phyloP scores from a whole-genome alignment of 495 filamentous ascomycete genomes.

The Penicillium angulare region DNA sequence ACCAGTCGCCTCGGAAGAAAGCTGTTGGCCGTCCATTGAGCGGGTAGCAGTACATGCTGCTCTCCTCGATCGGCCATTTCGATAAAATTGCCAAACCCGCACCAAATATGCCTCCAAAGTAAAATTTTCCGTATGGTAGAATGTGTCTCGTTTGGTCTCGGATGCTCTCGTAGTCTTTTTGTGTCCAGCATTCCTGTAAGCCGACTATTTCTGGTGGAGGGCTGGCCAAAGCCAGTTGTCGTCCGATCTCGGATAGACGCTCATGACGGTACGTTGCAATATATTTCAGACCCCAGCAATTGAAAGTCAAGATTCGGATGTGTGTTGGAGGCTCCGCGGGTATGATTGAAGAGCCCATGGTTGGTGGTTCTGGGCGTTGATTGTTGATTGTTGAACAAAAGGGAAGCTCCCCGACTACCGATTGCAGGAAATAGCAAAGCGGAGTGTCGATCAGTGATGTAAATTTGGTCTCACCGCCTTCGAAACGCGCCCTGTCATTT shows the following conservation, averaged over 20 bases:
- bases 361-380: not conserved
- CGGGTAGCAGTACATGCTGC: constrained; percentile 81
- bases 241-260: constrained; percentile 81
- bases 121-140: constrained; percentile 94
- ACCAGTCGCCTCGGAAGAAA: constrained; percentile 91
- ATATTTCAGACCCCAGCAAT: constrained; percentile 96
- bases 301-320: constrained; percentile 79
- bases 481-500: constrained; percentile 16
- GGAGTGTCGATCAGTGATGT: constrained; percentile 12
- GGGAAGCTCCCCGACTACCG: too few species aligned
- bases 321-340: constrained; percentile 26
- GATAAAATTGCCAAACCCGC: constrained; percentile 91
- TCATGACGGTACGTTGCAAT: constrained; percentile 75
- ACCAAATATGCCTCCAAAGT: constrained; percentile 84
- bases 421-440: not conserved
- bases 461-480: constrained; percentile 14
- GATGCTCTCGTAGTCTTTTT: constrained; percentile 84
- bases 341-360: constrained; percentile 19
- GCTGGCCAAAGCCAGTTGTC: constrained; percentile 61
- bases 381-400: too few species aligned
- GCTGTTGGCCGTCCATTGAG: constrained; percentile 91
- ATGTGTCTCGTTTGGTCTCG: constrained; percentile 69
- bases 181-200: constrained; percentile 94
- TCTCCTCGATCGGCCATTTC: constrained; percentile 94
- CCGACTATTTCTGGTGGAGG: constrained; percentile 84